A percentile compares a stretch with the other conserved stretches of the same genome.
Evolutionary conservation across 208 protist genomes (phyloP).

Genomic region (Wallacemonas collosoma): DNA sequence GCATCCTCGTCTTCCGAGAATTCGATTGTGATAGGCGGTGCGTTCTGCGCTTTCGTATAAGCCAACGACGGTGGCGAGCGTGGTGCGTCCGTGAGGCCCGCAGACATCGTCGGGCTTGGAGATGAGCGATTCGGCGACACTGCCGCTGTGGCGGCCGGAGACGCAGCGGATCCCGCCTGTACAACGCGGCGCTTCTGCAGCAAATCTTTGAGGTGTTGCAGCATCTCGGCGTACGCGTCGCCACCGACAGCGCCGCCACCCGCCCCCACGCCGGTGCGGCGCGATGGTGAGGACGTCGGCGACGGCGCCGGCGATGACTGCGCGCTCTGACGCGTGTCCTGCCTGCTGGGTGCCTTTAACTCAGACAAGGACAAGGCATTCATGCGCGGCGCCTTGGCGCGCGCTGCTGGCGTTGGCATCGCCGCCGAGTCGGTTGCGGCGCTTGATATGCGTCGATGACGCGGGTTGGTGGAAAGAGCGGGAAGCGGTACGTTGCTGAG

Average conservation of each 20-base stretch:
- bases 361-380: conserved; percentile 40
- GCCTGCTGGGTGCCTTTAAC: neutral
- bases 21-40: conserved; percentile 8
- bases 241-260: neutral
- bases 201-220: conserved; percentile 79
- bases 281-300: neutral
- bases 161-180: neutral
- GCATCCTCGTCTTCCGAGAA: conserved; percentile 17
- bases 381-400: conserved; percentile 10
- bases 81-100: conserved; percentile 28
- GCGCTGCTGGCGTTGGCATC: neutral
- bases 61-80: conserved; percentile 16
- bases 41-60: conserved; percentile 14
- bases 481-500: conserved; percentile 13
- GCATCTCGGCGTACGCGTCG: conserved; percentile 79
- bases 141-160: conserved; percentile 1
- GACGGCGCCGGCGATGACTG: neutral
- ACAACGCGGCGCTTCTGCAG: conserved; percentile 51
- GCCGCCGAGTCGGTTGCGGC: neutral
- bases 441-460: neutral
- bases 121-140: conserved; percentile 1
- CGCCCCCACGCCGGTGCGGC: neutral
- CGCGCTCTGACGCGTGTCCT: neutral
- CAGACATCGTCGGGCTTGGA: conserved; percentile 24
- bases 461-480: neutral